Evolutionary conservation across 2,329 filamentous ascomycete species (phyloP).

Genomic region (Colletotrichum higginsianum): DNA sequence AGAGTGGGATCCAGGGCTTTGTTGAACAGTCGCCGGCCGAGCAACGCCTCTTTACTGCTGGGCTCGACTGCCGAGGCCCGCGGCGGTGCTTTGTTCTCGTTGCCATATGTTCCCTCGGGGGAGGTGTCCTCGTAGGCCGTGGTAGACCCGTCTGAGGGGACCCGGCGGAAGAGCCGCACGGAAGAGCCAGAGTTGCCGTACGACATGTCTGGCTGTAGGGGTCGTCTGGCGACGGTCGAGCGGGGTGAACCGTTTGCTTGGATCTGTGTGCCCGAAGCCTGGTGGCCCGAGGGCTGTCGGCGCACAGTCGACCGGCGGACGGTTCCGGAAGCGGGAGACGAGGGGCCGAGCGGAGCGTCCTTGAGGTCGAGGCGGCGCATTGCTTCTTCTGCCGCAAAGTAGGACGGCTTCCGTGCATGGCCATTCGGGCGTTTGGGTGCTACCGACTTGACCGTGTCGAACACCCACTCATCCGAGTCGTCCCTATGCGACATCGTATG

Average conservation of each 20-base stretch:
- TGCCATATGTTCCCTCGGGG: constrained; percentile 60
- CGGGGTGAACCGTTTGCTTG: constrained; percentile 60
- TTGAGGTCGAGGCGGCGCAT: constrained; percentile 74
- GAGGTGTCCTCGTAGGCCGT: constrained; percentile 57
- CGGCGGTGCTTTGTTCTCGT: constrained; percentile 76
- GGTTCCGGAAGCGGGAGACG: constrained; percentile 68
- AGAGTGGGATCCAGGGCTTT: constrained; percentile 87
- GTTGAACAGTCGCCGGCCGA: constrained; percentile 86
- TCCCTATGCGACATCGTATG: constrained; percentile 76
- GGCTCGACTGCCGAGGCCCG: constrained; percentile 65
- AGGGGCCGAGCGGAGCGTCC: constrained; percentile 71
- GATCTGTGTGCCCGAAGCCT: constrained; percentile 59
- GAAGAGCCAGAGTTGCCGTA: constrained; percentile 96
- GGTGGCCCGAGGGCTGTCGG: constrained; percentile 62
- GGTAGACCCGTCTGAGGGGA: constrained; percentile 77
- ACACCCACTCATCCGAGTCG: constrained; percentile 92
- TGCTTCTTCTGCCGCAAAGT: constrained; percentile 72
- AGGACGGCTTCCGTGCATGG: constrained; percentile 70
- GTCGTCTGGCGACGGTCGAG: constrained; percentile 73
- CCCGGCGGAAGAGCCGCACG: constrained; percentile 90
- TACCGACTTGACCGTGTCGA: constrained; percentile 90
- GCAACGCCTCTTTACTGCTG: constrained; percentile 83
- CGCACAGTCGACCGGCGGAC: constrained; percentile 73
- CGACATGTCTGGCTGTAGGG: constrained; percentile 89
- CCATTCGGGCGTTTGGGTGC: constrained; percentile 69